Base-by-base conservation (phyloP, 2,329 filamentous ascomycete species). In the Alternaria angustiovoidea region DNA sequence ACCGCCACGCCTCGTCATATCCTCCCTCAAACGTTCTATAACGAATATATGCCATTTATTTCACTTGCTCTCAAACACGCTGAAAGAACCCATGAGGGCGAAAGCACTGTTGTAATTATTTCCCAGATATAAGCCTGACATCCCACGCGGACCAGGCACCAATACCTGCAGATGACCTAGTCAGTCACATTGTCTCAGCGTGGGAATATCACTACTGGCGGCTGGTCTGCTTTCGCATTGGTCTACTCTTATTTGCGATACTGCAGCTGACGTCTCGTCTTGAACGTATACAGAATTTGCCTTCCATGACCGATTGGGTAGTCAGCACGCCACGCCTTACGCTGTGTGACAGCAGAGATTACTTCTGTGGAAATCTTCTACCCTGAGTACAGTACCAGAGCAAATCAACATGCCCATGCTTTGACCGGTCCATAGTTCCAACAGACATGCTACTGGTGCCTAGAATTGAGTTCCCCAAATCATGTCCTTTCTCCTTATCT, bases 1-100 rank as follows among this genome's bases (percentile, higher is more conserved):
- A 54, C 44, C 62, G 57, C 69, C 71, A 73, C 22, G 65, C 61
- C 54, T 62, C 61, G 39, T 62, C 66, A 51, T 65, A 72, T 20
- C 76, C 76, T 58, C 76, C 76, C 59, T 78, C 76, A 65, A 78
- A 77, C 18, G 69, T 69, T 51, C 76, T 67, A 62, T 78, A 61
- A 57, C 75, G 67, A 51, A 78, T 75, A 47, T 77, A 78, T 39
- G 68, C 61, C 73, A 78, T 78, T 30, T 54, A 43, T 22, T 38
- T 51, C 34, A 32, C 22, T 36, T 36, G 54, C 30, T 51, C 55
- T 26, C 36, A 34, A 36, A 30, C 41, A 32, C 16, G 9, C 26
- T 34, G 11, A 39, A 30, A 3, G 20, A 44, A 24, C 6, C 26
- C 18, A 18, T 24, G 16, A 32, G 20, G 5, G 26, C 4, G 22